A percentile compares a stretch with the other conserved stretches of the same genome.
These are phyloP conservation scores for Dipteronia dyeriana DNA, from an alignment of 345 rosid genomes.

Conservation along the genomic window DNA sequence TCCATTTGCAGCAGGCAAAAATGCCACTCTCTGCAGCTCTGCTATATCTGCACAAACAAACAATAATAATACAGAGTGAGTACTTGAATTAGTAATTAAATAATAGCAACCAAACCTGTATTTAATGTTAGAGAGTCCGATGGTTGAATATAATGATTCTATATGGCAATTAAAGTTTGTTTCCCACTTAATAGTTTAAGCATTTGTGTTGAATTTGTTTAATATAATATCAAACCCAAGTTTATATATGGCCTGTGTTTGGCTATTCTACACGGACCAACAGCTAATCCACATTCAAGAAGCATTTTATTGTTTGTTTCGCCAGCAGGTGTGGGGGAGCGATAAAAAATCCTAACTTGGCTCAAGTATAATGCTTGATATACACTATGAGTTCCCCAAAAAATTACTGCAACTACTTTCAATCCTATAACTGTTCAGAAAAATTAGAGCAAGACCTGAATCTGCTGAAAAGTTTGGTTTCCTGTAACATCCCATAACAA, in stretches of 20 bases:
- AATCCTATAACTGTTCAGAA: conserved; percentile 1
- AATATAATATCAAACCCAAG: neutral
- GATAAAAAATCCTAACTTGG: neutral
- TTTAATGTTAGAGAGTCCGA: neutral
- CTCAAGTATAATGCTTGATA: conserved; percentile 1
- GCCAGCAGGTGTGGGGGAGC: neutral
- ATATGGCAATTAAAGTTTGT: neutral
- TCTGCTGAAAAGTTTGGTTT: neutral
- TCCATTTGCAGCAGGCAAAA: conserved; percentile 93
- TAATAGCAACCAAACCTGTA: neutral
- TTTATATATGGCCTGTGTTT: neutral
- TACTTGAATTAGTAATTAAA: neutral
- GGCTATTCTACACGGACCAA: neutral
- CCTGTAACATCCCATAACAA: neutral
- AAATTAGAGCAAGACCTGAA: conserved; percentile 3
- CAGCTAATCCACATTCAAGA: neutral
- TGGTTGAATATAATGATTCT: conserved; percentile 1
- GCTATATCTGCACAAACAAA: conserved; percentile 51
- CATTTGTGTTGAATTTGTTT: neutral
- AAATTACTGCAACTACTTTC: neutral
- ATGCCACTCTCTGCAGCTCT: conserved; percentile 75
- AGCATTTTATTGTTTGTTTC: conserved; percentile 2
- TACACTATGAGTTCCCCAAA: neutral
- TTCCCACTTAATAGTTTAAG: neutral
- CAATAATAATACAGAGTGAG: conserved; percentile 16